Evolutionary conservation across 805 yeast species (phyloP).

Genomic region (Lipomyces kockii): DNA sequence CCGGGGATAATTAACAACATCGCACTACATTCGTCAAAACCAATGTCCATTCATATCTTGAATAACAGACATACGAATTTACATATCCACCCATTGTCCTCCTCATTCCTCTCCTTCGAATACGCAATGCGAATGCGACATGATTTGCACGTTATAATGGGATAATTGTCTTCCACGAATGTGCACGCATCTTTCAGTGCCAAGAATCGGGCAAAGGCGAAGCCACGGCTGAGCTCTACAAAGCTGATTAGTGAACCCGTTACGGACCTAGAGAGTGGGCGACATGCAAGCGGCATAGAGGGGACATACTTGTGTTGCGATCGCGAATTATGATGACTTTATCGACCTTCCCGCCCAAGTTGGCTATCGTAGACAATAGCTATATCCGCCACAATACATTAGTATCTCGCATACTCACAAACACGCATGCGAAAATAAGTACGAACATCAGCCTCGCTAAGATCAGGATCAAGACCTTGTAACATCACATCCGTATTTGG

Average conservation of each 20-base stretch:
- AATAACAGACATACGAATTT: slow-evolving; percentile 6
- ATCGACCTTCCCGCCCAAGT: slow-evolving; percentile 10
- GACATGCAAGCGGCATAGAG: background rate
- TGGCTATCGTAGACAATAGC: slow-evolving; percentile 10
- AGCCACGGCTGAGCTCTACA: slow-evolving; percentile 20
- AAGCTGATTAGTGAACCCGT: too few species aligned
- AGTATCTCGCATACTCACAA: background rate
- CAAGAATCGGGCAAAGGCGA: slow-evolving; percentile 25
- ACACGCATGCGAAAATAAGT: background rate
- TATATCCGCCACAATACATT: background rate
- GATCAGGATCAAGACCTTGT: slow-evolving; percentile 11
- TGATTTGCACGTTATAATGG: slow-evolving; percentile 7
- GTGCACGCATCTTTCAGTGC: slow-evolving; percentile 9
- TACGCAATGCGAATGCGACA: slow-evolving; percentile 4
- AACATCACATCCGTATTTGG: slow-evolving; percentile 11
- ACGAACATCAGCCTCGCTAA: slow-evolving; percentile 17
- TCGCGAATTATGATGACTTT: slow-evolving; percentile 29
- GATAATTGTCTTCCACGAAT: slow-evolving; percentile 15
- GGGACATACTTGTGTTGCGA: slow-evolving; percentile 19
- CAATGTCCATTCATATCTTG: background rate
- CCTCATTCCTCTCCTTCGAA: slow-evolving; percentile 12
- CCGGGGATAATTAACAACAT: slow-evolving; percentile 20
- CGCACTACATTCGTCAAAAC: slow-evolving; percentile 16
- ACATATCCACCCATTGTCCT: slow-evolving; percentile 27
- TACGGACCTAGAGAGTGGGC: too few species aligned